Percentiles rank a stretch among this genome's conserved stretches.
These are phyloP conservation scores for Heliophila coronopifolia DNA, from an alignment of 441 rosid genomes.

Conservation along the genomic window DNA sequence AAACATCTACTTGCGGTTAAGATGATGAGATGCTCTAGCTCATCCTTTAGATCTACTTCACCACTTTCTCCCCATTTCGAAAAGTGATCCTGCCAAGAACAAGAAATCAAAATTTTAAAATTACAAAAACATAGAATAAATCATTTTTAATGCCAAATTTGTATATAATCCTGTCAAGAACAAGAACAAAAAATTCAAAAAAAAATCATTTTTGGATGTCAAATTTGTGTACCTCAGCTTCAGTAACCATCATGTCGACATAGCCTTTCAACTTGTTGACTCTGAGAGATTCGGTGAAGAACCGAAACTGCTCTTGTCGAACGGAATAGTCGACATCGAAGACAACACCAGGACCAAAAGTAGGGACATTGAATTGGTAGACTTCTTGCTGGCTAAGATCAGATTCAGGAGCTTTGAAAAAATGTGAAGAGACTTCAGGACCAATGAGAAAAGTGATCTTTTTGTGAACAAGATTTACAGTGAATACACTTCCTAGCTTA, in stretches of 20 bases:
- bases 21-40: slow-evolving; percentile 92
- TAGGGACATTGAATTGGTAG: slow-evolving; percentile 94
- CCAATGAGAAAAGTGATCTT: slow-evolving; percentile 91
- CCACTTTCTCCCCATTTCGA: slow-evolving; percentile 95
- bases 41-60: slow-evolving; percentile 82
- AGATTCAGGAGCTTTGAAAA: slow-evolving; percentile 84
- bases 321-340: slow-evolving; percentile 87
- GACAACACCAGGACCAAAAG: slow-evolving; percentile 97
- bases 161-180: slow-evolving; percentile 55
- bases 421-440: slow-evolving; percentile 94
- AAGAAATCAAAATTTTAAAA: background rate
- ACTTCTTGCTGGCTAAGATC: slow-evolving; percentile 99
- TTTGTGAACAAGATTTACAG: slow-evolving; percentile 60
- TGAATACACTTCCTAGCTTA: slow-evolving; percentile 93
- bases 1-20: slow-evolving; percentile 98
- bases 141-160: background rate
- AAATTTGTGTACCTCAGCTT: slow-evolving; percentile 55
- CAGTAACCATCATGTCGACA: slow-evolving; percentile 93
- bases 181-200: too few relatives aligned
- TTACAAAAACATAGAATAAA: background rate
- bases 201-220: background rate
- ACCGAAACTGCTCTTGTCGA: slow-evolving; percentile 95
- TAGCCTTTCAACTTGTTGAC: slow-evolving; percentile 84
- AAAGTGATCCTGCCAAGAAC: slow-evolving; percentile 63
- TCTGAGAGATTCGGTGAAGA: slow-evolving; percentile 86